A percentile compares a stretch with the other conserved stretches of the same genome.
Evolutionary conservation across 306 rosid genomes (phyloP).

Genomic region (Rosa rugosa): DNA sequence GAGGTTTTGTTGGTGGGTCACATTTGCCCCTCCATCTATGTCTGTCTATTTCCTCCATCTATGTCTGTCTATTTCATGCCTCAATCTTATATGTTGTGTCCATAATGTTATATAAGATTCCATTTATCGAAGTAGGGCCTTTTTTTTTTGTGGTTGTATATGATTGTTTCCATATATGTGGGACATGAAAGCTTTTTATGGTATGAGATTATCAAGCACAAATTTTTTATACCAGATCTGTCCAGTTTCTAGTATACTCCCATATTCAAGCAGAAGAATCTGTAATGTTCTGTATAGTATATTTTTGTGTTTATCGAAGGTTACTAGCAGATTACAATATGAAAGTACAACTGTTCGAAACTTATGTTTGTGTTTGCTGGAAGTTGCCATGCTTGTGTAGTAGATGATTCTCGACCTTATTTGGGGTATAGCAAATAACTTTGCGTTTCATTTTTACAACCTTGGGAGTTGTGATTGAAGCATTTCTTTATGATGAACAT

Average conservation of each 20-base stretch:
- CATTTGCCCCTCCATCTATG: conserved; percentile 23
- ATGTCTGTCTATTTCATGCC: conserved; percentile 38
- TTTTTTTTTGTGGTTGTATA: conserved; percentile 51
- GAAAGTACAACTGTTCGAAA: neutral
- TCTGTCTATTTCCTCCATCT: conserved; percentile 38
- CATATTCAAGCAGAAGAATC: conserved; percentile 4
- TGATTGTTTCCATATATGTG: conserved; percentile 43
- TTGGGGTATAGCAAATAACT: neutral
- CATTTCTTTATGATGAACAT: neutral
- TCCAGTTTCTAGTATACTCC: neutral
- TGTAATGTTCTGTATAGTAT: conserved; percentile 8
- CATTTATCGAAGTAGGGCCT: conserved; percentile 57
- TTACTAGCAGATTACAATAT: neutral
- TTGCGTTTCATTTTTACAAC: neutral
- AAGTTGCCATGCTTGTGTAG: neutral
- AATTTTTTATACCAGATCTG: conserved; percentile 16
- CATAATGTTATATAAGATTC: conserved; percentile 47
- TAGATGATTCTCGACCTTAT: neutral
- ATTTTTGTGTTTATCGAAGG: neutral
- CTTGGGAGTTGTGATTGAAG: neutral
- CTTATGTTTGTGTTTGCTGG: neutral
- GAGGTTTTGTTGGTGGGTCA: neutral
- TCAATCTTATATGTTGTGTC: conserved; percentile 52
- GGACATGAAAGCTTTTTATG: conserved; percentile 42
- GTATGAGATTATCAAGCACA: conserved; percentile 28